Conservation (phyloP, 257 asterid genomes). For the Nicotiana sylvestris region DNA sequence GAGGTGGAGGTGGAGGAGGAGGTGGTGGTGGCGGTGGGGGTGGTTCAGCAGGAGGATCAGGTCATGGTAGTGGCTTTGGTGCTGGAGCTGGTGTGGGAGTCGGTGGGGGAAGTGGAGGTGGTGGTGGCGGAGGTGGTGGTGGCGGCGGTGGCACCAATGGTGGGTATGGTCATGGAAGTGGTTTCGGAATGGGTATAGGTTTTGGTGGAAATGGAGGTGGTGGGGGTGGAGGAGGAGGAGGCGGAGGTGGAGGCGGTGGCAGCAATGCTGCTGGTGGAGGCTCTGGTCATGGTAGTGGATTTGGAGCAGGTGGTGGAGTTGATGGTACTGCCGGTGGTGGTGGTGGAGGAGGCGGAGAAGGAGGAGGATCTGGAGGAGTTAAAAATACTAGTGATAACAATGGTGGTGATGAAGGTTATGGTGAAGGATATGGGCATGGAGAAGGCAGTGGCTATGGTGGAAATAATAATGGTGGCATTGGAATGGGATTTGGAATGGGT, state of each 20-base stretch:
- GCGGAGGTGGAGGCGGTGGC: not conserved
- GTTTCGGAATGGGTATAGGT: constrained; percentile 15
- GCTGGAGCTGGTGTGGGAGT: constrained; percentile 2
- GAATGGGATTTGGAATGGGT: constrained; percentile 14
- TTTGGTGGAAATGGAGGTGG: constrained; percentile 13
- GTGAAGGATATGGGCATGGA: constrained; percentile 19
- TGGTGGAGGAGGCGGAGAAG: not conserved
- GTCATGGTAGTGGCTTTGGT: constrained; percentile 18
- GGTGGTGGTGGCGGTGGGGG: not conserved
- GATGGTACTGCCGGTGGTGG: not conserved
- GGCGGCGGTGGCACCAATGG: constrained; percentile 5
- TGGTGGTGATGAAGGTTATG: constrained; percentile 11
- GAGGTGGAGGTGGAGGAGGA: not conserved
- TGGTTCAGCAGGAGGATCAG: constrained; percentile 15
- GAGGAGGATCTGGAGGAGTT: constrained; percentile 8
- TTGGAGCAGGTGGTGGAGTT: constrained; percentile 8
- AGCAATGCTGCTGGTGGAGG: not conserved
- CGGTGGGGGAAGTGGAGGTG: not conserved
- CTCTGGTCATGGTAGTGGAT: constrained; percentile 12
- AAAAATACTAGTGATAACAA: not conserved
- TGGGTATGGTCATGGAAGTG: constrained; percentile 14
- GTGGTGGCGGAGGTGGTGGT: not conserved
- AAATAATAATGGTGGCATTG: constrained; percentile 3
- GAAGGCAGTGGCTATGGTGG: constrained; percentile 18
- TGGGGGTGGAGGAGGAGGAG: not conserved